These are phyloP conservation scores for Neurospora sp. DNA, from an alignment of 495 filamentous ascomycete species.

Conservation along the genomic window DNA sequence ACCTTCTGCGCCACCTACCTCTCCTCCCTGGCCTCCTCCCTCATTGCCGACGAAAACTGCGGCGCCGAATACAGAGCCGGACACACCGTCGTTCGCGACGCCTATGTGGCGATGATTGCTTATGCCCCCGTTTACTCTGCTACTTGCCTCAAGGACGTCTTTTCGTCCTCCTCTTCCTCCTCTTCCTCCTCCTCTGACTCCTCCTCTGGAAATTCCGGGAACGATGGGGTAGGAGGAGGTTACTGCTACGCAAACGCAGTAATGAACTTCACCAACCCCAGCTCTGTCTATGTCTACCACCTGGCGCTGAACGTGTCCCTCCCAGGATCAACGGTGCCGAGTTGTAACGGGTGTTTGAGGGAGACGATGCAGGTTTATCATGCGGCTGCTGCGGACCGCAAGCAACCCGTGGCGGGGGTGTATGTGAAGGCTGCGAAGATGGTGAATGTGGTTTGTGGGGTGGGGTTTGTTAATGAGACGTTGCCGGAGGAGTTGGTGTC, in stretches of 20 bases:
- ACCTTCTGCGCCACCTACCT: constrained; percentile 50
- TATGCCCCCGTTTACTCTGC: constrained; percentile 70
- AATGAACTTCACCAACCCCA: constrained; percentile 56
- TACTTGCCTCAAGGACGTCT: constrained; percentile 49
- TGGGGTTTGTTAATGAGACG: constrained; percentile 48
- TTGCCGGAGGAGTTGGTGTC: constrained; percentile 32
- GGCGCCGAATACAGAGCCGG: constrained; percentile 52
- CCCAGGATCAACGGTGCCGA: constrained; percentile 49
- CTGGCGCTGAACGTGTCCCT: constrained; percentile 67
- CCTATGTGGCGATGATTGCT: constrained; percentile 55
- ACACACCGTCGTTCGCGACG: constrained; percentile 59
- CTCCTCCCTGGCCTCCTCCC: constrained; percentile 37
- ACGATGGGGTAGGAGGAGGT: neutral
- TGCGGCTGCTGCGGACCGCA: constrained; percentile 46
- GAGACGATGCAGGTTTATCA: constrained; percentile 62
- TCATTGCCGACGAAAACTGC: constrained; percentile 24
- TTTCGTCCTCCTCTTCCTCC: too few relatives aligned
- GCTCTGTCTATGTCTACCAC: constrained; percentile 70
- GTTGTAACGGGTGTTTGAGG: constrained; percentile 58
- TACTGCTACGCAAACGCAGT: constrained; percentile 81
- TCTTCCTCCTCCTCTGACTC: too few relatives aligned
- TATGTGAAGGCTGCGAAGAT: constrained; percentile 55
- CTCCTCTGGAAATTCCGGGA: too few relatives aligned
- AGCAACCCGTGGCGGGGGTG: constrained; percentile 43
- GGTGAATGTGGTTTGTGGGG: constrained; percentile 56